A percentile compares a stretch with the other conserved stretches of the same genome.
phyloP scores from a whole-genome alignment of 148 eudicot genomes.

The Heliosperma pusillum region DNA sequence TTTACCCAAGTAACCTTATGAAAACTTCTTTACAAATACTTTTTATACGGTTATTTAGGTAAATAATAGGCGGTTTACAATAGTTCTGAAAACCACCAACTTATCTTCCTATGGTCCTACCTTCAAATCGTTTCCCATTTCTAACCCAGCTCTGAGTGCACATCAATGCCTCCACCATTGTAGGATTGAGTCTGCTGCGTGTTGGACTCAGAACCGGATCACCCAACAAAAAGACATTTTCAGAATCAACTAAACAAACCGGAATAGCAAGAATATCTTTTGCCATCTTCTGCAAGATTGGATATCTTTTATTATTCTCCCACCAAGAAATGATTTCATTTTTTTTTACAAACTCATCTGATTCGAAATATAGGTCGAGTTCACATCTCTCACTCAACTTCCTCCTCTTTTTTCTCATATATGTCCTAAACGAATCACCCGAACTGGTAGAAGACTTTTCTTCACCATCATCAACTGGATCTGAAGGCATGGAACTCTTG shows the following conservation, averaged over 20 bases:
- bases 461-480: not conserved
- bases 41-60: too few species aligned
- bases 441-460: not conserved
- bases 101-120: too few species aligned
- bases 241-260: slow-evolving; percentile 6
- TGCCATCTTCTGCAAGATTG: slow-evolving; percentile 20
- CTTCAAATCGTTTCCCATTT: too few species aligned
- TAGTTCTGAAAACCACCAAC: too few species aligned
- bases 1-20: too few species aligned
- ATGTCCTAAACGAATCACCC: not conserved
- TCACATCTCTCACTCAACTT: not conserved
- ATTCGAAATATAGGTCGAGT: slow-evolving; percentile 19
- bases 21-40: too few species aligned
- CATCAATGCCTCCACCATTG: slow-evolving; percentile 27
- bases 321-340: slow-evolving; percentile 10
- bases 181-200: slow-evolving; percentile 22
- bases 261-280: slow-evolving; percentile 27
- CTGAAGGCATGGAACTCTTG: not conserved
- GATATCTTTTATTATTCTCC: not conserved
- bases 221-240: slow-evolving; percentile 23
- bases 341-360: too few species aligned
- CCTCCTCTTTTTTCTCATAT: not conserved
- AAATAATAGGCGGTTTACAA: too few species aligned
- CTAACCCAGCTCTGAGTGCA: slow-evolving; percentile 25
- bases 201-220: slow-evolving; percentile 20